A percentile compares a stretch with the other conserved stretches of the same genome.
These are phyloP conservation scores for Trypanosoma grayi DNA, from an alignment of 208 protist genomes.

Conservation along the genomic window DNA sequence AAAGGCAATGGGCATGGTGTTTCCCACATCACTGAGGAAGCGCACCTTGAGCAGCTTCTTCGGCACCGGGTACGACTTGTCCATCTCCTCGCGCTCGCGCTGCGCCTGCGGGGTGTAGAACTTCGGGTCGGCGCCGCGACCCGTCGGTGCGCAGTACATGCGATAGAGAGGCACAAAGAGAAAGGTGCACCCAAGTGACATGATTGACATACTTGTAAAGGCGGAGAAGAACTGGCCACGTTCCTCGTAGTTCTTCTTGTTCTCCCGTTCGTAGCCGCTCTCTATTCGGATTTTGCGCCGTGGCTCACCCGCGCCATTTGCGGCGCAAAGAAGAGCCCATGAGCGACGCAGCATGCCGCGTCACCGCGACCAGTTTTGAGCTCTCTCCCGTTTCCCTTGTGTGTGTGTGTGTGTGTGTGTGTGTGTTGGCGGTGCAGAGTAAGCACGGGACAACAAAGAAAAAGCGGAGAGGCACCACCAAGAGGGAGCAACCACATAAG, in stretches of 20 bases:
- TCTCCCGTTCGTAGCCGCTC: slow-evolving; percentile 54
- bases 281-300: slow-evolving; percentile 58
- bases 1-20: slow-evolving; percentile 90
- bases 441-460: slow-evolving; percentile 8
- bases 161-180: slow-evolving; percentile 88
- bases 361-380: neutral
- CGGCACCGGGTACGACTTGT: slow-evolving; percentile 61
- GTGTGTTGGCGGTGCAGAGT: neutral
- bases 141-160: slow-evolving; percentile 85
- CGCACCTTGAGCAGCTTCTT: slow-evolving; percentile 86
- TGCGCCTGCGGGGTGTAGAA: slow-evolving; percentile 80
- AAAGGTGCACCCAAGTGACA: slow-evolving; percentile 85
- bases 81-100: slow-evolving; percentile 58
- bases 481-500: too few species aligned
- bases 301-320: slow-evolving; percentile 5
- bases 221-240: slow-evolving; percentile 84
- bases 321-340: slow-evolving; percentile 28
- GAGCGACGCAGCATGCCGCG: slow-evolving; percentile 40
- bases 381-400: neutral
- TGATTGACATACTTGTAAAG: slow-evolving; percentile 70
- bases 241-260: slow-evolving; percentile 64
- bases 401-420: neutral
- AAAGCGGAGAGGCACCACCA: too few species aligned
- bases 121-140: slow-evolving; percentile 77
- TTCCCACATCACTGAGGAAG: slow-evolving; percentile 82